These are phyloP conservation scores for Rosa chinensis DNA, from an alignment of 306 rosid species.

Conservation along the genomic window DNA sequence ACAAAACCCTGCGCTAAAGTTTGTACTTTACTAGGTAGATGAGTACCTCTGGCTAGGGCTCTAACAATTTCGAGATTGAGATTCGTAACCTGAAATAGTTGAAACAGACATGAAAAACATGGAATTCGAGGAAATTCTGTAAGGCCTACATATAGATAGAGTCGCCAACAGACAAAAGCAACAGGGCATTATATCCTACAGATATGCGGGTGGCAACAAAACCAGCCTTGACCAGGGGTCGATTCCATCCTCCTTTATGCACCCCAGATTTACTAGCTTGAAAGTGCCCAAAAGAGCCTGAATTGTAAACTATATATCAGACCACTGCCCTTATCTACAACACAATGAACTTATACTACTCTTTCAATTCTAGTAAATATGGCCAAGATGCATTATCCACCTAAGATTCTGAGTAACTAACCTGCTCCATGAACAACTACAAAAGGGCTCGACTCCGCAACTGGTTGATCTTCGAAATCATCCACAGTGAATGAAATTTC, in stretches of 20 bases:
- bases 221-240: conserved; percentile 89
- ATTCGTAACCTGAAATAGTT: conserved; percentile 70
- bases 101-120: conserved; percentile 27
- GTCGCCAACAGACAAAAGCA: conserved; percentile 4
- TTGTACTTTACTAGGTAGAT: conserved; percentile 16
- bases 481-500: conserved; percentile 42
- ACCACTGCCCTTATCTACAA: neutral
- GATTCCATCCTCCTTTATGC: conserved; percentile 77
- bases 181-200: conserved; percentile 43
- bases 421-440: conserved; percentile 99
- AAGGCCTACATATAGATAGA: neutral
- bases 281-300: conserved; percentile 97
- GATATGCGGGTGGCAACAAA: conserved; percentile 96
- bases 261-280: conserved; percentile 96
- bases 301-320: conserved; percentile 17
- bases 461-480: conserved; percentile 49
- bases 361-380: neutral
- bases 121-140: conserved; percentile 15
- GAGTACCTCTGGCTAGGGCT: conserved; percentile 85
- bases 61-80: conserved; percentile 92
- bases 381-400: neutral
- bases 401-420: conserved; percentile 22
- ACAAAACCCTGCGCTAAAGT: neutral
- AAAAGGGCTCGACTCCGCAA: conserved; percentile 45
- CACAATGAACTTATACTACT: neutral